These are phyloP conservation scores for Starmerella gropengiesseri DNA, from an alignment of 805 yeast genomes.

Conservation along the genomic window DNA sequence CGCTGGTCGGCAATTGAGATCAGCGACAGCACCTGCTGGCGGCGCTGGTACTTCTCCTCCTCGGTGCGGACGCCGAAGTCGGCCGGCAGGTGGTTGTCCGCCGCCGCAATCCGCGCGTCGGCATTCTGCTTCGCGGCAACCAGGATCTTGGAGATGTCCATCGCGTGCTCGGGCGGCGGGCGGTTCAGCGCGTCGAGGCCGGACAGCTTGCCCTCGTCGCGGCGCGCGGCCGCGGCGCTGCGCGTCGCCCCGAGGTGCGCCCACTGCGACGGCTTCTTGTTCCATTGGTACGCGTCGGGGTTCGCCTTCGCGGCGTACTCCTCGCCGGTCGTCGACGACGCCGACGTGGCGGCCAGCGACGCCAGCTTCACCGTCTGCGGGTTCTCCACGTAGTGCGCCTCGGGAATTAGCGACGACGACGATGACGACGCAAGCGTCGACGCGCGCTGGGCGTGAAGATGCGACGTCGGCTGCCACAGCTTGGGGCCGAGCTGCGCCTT, in stretches of 20 bases:
- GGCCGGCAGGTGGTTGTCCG: constrained; percentile 22
- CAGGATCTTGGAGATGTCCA: constrained; percentile 26
- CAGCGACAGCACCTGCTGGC: constrained; percentile 24
- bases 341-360: constrained; percentile 29
- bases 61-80: constrained; percentile 19
- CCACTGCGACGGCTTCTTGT: constrained; percentile 20
- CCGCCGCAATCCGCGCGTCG: constrained; percentile 18
- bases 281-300: constrained; percentile 31
- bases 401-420: constrained; percentile 26
- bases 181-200: constrained; percentile 10
- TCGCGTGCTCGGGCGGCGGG: constrained; percentile 11
- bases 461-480: constrained; percentile 29
- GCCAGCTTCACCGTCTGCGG: constrained; percentile 21
- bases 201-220: constrained; percentile 9
- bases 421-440: constrained; percentile 29
- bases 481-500: constrained; percentile 28
- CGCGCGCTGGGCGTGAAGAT: constrained; percentile 30
- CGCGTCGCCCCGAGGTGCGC: constrained; percentile 18
- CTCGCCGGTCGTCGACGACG: constrained; percentile 26
- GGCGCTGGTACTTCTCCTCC: constrained; percentile 24
- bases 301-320: constrained; percentile 28
- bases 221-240: constrained; percentile 11
- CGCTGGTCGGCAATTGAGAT: constrained; percentile 25
- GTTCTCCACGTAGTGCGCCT: constrained; percentile 16
- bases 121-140: constrained; percentile 29